Evolutionary conservation across 352 stramenopile species (phyloP), one percentile per base, ranked within the genome.

Genomic region (Phytophthora sp.): DNA sequence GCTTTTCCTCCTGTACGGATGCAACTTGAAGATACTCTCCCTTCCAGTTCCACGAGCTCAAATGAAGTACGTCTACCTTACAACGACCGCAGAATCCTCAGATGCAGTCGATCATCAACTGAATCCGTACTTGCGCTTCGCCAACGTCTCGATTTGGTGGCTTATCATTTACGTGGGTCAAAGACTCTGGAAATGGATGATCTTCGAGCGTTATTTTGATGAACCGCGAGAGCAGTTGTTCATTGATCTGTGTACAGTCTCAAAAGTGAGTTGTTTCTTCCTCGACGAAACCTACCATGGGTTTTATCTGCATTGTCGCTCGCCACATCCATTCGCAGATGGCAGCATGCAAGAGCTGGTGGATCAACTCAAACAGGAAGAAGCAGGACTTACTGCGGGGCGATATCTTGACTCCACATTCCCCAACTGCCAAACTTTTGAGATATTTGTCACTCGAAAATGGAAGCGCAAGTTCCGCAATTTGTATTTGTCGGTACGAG

Each of bases 271-370:
- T 47, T 89, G 95, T 35, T 76, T 99, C 18, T 78, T 98, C 24
- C 69, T 99, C 18, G 88, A 97, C 46, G 93, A 98, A 45, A 70
- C 80, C 24, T 98, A 98, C 59, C 93, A 98, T 61, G 95, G 93
- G 1, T 98, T 93, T 68, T 99, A 99, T 70, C 73, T 99, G 4
- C 95, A 99, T 63, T 98, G 96, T 45, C 86, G 90, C 38, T 98
- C 94, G 12, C 91, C 95, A 4, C 96, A 98, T 67, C 84, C 91
- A 63, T 95, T 93, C 63, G 94, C 95, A 13, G 96, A 99, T 63
- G 89, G 88, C 1, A 94, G 76, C 51, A 98, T 99, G 92, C 70
- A 82, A n/a, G 86, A 98, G 54, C 79, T 98, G 18, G 79, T 96
- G 18, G 77, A 93, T 15, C 92, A 97, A 45, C 88, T 98, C 7